phyloP scores from a whole-genome alignment of 2,329 filamentous ascomycete genomes.

The Monilinia aucupariae region DNA sequence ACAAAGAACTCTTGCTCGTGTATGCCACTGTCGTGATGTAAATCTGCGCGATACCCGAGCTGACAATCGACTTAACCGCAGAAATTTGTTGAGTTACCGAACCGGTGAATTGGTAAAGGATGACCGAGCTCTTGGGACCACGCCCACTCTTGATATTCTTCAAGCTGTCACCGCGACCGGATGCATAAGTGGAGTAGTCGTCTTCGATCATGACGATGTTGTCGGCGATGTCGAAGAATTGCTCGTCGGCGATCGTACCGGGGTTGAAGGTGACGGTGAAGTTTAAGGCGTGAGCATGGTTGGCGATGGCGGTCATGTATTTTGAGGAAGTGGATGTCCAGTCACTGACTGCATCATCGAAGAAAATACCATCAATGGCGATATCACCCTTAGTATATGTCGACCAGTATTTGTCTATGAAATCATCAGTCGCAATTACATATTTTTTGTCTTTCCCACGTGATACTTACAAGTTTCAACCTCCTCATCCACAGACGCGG shows the following conservation, averaged over 20 bases:
- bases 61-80: background rate
- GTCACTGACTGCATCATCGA: slow-evolving; percentile 1
- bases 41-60: background rate
- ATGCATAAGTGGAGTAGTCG: background rate
- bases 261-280: slow-evolving; percentile 14
- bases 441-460: too few species aligned
- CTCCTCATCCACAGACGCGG: background rate
- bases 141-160: background rate
- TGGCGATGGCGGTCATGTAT: slow-evolving; percentile 1
- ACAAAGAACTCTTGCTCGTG: slow-evolving; percentile 3
- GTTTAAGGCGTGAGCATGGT: background rate
- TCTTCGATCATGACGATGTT: slow-evolving; percentile 10
- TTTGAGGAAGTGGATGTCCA: background rate
- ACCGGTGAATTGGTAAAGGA: slow-evolving; percentile 5
- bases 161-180: background rate
- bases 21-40: slow-evolving; percentile 7
- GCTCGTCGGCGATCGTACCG: background rate
- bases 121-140: background rate
- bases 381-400: slow-evolving; percentile 6
- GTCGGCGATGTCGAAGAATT: slow-evolving; percentile 8
- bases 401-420: slow-evolving; percentile 15
- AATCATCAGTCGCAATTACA: too few species aligned
- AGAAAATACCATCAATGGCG: slow-evolving; percentile 6
- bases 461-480: slow-evolving; percentile 11
- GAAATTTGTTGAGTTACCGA: background rate